Percentiles rank a stretch among this genome's conserved stretches.
phyloP scores from a whole-genome alignment of 2,329 filamentous ascomycete genomes.

The Verticillium zaregamsianum region DNA sequence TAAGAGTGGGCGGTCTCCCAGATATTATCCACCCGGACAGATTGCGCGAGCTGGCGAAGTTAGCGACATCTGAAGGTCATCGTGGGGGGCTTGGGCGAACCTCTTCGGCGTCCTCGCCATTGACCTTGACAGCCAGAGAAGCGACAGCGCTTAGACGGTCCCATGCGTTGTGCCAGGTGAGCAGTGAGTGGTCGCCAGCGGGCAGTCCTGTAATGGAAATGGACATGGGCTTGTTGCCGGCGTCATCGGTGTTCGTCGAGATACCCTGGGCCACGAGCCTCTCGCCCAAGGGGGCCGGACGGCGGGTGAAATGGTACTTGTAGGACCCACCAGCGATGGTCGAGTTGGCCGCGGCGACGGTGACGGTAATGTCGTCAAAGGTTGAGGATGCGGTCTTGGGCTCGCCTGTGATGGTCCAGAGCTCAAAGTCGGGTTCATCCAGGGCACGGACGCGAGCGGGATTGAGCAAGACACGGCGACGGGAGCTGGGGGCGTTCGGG shows the following conservation, averaged over 20 bases:
- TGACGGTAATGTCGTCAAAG: constrained; percentile 1
- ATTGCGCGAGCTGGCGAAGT: constrained; percentile 13
- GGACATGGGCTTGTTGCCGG: constrained; percentile 17
- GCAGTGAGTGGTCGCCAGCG: constrained; percentile 20
- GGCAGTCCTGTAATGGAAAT: constrained; percentile 21
- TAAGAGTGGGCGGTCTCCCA: constrained; percentile 24
- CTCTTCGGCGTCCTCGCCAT: constrained; percentile 13
- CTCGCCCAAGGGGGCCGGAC: constrained; percentile 21
- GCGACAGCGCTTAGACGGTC: constrained; percentile 17
- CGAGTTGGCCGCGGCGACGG: constrained; percentile 5
- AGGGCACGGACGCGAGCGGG: constrained; percentile 11
- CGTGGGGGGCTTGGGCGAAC: background rate
- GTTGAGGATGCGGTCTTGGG: constrained; percentile 3
- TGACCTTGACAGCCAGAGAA: constrained; percentile 17
- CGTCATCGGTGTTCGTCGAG: constrained; percentile 14
- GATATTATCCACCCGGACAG: constrained; percentile 23
- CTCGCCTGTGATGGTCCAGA: constrained; percentile 11
- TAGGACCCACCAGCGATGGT: constrained; percentile 16
- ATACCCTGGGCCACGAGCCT: constrained; percentile 22
- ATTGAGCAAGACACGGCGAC: constrained; percentile 11
- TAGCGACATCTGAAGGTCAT: background rate
- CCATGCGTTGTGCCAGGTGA: constrained; percentile 26
- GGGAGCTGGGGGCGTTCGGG: constrained; percentile 5
- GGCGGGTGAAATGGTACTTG: constrained; percentile 19
- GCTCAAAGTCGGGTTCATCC: constrained; percentile 9